phyloP scores from a whole-genome alignment of 768 basidiomycete genomes.

The Leccinum longicurvipes region DNA sequence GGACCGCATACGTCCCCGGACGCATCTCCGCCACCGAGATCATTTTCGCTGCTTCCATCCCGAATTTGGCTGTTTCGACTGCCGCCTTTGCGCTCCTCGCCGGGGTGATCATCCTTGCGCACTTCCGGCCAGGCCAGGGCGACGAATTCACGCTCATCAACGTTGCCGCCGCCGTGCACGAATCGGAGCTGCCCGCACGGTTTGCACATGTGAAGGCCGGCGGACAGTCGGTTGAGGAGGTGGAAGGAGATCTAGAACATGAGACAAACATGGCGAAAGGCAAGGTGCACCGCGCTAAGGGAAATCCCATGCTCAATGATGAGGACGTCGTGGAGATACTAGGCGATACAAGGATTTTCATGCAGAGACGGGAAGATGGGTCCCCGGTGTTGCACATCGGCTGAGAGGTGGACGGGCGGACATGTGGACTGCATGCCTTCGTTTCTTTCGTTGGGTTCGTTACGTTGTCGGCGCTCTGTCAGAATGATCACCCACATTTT shows the following conservation, averaged over 20 bases:
- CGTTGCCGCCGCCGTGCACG: slow-evolving; percentile 20
- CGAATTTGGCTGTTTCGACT: slow-evolving; percentile 24
- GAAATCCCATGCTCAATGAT: neutral
- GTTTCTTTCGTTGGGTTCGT: too few species aligned
- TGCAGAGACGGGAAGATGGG: slow-evolving; percentile 19
- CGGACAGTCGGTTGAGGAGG: neutral
- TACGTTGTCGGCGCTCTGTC: neutral
- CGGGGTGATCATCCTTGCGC: slow-evolving; percentile 15
- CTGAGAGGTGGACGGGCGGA: slow-evolving; percentile 1
- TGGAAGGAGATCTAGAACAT: neutral
- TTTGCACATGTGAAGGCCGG: slow-evolving; percentile 5
- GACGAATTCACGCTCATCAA: slow-evolving; percentile 23
- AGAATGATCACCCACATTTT: neutral
- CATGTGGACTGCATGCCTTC: too few species aligned
- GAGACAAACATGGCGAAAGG: neutral
- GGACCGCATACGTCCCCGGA: slow-evolving; percentile 30
- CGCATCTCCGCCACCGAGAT: slow-evolving; percentile 18
- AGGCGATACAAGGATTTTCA: slow-evolving; percentile 6
- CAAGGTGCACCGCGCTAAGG: neutral
- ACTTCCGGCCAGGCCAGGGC: slow-evolving; percentile 25
- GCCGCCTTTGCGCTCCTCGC: slow-evolving; percentile 24
- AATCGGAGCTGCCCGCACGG: slow-evolving; percentile 23
- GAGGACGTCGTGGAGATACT: slow-evolving; percentile 7
- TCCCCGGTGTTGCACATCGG: slow-evolving; percentile 17
- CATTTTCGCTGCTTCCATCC: slow-evolving; percentile 27